Conservation (phyloP, 2,329 filamentous ascomycete species). For the Rachicladosporium sp. region DNA sequence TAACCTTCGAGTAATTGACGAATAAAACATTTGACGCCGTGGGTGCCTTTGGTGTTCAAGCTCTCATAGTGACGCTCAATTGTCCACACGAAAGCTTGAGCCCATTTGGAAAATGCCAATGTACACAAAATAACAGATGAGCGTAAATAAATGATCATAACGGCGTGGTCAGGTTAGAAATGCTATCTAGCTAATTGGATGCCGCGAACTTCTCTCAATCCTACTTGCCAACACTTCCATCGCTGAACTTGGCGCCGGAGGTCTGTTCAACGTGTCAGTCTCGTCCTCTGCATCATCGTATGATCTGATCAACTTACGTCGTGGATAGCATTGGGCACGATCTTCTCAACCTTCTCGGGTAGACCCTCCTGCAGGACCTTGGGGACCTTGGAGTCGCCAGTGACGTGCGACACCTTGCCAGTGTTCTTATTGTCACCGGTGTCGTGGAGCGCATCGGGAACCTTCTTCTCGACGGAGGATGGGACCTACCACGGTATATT, state of each 20-base stretch:
- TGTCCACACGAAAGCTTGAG: too few species aligned
- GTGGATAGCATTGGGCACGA: conserved; percentile 32
- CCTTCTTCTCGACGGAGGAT: conserved; percentile 26
- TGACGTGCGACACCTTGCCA: conserved; percentile 29
- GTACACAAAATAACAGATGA: too few species aligned
- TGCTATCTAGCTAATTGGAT: too few species aligned
- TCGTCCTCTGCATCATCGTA: too few species aligned
- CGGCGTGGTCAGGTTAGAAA: too few species aligned
- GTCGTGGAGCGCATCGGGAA: conserved; percentile 29
- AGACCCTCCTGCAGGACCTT: conserved; percentile 32
- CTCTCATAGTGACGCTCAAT: too few species aligned
- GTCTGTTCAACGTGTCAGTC: conserved; percentile 8
- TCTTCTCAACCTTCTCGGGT: conserved; percentile 32
- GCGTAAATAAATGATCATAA: too few species aligned
- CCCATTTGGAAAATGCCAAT: too few species aligned
- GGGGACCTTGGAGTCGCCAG: conserved; percentile 29
- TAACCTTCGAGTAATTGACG: too few species aligned
- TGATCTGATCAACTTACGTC: conserved; percentile 11
- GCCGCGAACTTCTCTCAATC: not conserved
- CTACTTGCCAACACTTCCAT: conserved; percentile 13
- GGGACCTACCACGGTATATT: conserved; percentile 11
- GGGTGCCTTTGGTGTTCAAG: too few species aligned
- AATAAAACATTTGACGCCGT: too few species aligned
- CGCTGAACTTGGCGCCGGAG: conserved; percentile 12
- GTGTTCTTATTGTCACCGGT: conserved; percentile 23